Percentiles rank a stretch among this genome's conserved stretches.
Evolutionary conservation across 768 basidiomycete species (phyloP).

Genomic region (Leccinellum rugosiceps): DNA sequence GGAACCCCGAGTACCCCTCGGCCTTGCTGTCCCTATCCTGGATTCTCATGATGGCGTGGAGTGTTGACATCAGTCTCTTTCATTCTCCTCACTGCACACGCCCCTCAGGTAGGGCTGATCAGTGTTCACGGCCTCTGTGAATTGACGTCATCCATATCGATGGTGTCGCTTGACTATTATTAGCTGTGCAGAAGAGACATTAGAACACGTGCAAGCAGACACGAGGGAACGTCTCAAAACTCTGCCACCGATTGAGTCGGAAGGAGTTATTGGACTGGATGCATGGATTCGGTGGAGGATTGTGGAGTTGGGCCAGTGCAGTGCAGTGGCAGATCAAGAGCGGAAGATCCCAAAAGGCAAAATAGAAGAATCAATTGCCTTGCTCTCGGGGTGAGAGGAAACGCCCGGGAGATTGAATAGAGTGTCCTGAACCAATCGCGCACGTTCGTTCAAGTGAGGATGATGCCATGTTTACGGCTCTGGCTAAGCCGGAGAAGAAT

Average conservation of each 20-base stretch:
- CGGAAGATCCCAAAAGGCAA: background rate
- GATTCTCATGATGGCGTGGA: background rate
- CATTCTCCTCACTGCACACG: background rate
- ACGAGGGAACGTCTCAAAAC: background rate
- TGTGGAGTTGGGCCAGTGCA: background rate
- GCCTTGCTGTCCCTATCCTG: no score
- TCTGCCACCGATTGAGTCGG: background rate
- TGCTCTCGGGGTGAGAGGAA: background rate
- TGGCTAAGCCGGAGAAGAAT: background rate
- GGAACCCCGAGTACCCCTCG: no score
- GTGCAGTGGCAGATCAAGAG: background rate
- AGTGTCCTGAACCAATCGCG: background rate
- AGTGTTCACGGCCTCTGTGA: background rate
- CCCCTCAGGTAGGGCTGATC: background rate
- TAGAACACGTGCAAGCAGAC: background rate
- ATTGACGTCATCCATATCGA: background rate
- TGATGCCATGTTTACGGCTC: slow-evolving; percentile 2
- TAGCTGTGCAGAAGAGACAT: background rate
- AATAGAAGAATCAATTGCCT: background rate
- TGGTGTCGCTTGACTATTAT: background rate
- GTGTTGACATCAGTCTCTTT: background rate
- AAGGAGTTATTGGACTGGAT: background rate
- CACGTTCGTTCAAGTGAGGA: background rate
- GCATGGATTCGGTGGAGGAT: background rate
- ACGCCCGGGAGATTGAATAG: background rate